Conservation (phyloP, 1,139 yeast genomes). For the Geotrichum klebahnii region DNA sequence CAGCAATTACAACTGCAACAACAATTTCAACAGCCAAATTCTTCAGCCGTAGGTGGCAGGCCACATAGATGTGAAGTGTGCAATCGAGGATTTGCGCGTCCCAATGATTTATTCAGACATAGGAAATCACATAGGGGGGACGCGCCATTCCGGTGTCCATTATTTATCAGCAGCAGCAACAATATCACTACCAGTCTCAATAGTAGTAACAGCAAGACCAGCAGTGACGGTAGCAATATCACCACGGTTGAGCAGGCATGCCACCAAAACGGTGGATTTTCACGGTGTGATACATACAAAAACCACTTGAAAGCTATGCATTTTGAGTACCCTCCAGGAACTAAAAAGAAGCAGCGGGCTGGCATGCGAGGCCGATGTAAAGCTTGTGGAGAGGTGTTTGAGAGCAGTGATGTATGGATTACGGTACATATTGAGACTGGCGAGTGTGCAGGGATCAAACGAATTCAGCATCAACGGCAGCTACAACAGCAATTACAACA, state of each 20-base stretch:
- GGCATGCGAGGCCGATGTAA: conserved; percentile 70
- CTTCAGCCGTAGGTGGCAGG: no score
- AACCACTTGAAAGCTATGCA: conserved; percentile 88
- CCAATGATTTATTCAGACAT: conserved; percentile 81
- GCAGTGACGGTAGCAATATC: conserved; percentile 23
- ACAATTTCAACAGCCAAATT: no score
- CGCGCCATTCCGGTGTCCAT: conserved; percentile 39
- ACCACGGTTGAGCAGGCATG: conserved; percentile 45
- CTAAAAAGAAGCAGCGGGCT: conserved; percentile 69
- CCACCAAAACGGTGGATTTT: conserved; percentile 78
- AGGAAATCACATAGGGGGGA: conserved; percentile 61
- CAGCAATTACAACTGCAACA: no score
- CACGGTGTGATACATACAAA: conserved; percentile 86
- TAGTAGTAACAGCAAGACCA: conserved; percentile 6
- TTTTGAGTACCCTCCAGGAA: conserved; percentile 83
- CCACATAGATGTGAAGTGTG: conserved; percentile 63
- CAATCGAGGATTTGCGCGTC: conserved; percentile 79
- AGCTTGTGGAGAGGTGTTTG: conserved; percentile 63
- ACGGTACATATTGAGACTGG: conserved; percentile 59
- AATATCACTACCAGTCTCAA: conserved; percentile 2
- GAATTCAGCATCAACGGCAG: not conserved
- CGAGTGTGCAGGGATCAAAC: conserved; percentile 30
- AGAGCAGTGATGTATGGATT: conserved; percentile 76
- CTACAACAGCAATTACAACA: not conserved
- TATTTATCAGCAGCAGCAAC: conserved; percentile 23